Percentiles rank a stretch among this genome's conserved stretches.
Conservation (phyloP, 495 filamentous ascomycete genomes). For the Copromyces sp. region DNA sequence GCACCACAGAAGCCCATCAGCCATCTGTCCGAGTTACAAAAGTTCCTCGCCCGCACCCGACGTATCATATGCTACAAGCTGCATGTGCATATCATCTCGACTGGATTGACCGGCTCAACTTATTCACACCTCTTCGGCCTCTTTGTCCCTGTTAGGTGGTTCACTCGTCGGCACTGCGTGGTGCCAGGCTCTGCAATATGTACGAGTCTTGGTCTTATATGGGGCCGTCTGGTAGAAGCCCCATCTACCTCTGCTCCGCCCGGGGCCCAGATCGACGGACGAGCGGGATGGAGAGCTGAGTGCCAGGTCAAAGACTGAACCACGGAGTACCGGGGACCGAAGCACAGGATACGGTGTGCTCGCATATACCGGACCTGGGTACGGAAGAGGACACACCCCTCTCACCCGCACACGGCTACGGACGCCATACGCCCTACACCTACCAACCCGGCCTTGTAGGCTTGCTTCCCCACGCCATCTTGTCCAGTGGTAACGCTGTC, state of each 20-base stretch:
- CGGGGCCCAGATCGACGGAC: background rate
- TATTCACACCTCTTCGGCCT: background rate
- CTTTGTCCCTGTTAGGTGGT: background rate
- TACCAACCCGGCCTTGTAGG: background rate
- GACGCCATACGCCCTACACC: background rate
- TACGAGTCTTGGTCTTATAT: background rate
- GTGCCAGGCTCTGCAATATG: background rate
- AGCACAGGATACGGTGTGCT: background rate
- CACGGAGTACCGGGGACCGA: background rate
- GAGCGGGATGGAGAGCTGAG: background rate
- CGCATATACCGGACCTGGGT: background rate
- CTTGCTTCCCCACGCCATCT: background rate
- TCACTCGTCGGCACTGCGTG: background rate
- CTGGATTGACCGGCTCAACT: background rate
- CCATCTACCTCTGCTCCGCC: background rate
- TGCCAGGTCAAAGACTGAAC: background rate
- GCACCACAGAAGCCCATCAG: background rate
- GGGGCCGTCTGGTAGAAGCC: background rate
- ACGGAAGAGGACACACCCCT: background rate
- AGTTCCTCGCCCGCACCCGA: background rate
- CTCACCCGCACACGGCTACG: background rate
- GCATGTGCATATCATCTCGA: background rate
- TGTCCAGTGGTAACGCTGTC: slow-evolving; percentile 6
- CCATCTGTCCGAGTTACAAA: background rate
- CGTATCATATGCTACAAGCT: background rate